Conservation (phyloP, 768 basidiomycete genomes). For the Kwoniella pini region DNA sequence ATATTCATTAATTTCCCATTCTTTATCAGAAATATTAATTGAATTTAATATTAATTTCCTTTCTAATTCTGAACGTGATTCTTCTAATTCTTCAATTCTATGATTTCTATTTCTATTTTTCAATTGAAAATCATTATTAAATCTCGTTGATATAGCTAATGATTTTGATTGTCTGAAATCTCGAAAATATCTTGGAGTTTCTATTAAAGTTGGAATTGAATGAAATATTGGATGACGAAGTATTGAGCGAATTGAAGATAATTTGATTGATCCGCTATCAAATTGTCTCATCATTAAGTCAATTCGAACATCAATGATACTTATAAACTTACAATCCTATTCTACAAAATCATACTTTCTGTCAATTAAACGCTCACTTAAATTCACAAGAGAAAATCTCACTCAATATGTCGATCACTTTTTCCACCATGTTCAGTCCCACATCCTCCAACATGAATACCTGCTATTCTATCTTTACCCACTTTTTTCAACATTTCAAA, state of each 20-base stretch:
- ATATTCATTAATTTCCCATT: not conserved
- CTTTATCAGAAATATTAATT: slow-evolving; percentile 1
- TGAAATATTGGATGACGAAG: slow-evolving; percentile 15
- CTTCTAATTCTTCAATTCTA: slow-evolving; percentile 4
- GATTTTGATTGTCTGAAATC: not conserved
- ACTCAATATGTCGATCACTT: slow-evolving; percentile 21
- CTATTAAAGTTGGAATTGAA: slow-evolving; percentile 15
- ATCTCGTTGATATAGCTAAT: too few relatives aligned
- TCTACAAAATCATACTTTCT: slow-evolving; percentile 1
- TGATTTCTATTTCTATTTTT: too few relatives aligned
- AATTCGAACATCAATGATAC: too few relatives aligned
- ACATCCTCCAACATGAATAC: slow-evolving; percentile 22
- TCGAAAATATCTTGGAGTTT: slow-evolving; percentile 17
- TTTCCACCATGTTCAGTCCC: slow-evolving; percentile 13
- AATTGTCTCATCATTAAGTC: too few relatives aligned
- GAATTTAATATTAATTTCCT: slow-evolving; percentile 1
- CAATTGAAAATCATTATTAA: too few relatives aligned
- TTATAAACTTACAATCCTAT: slow-evolving; percentile 25
- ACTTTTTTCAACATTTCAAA: slow-evolving; percentile 2
- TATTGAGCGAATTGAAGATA: slow-evolving; percentile 11
- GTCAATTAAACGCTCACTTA: too few relatives aligned
- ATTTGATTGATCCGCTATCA: slow-evolving; percentile 16
- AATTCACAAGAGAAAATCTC: not conserved
- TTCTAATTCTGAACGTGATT: not conserved
- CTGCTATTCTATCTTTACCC: slow-evolving; percentile 12